A percentile compares a stretch with the other conserved stretches of the same genome.
phyloP scores from a whole-genome alignment of 192 early-diverging fungal genomes.

The Linnemannia exigua region DNA sequence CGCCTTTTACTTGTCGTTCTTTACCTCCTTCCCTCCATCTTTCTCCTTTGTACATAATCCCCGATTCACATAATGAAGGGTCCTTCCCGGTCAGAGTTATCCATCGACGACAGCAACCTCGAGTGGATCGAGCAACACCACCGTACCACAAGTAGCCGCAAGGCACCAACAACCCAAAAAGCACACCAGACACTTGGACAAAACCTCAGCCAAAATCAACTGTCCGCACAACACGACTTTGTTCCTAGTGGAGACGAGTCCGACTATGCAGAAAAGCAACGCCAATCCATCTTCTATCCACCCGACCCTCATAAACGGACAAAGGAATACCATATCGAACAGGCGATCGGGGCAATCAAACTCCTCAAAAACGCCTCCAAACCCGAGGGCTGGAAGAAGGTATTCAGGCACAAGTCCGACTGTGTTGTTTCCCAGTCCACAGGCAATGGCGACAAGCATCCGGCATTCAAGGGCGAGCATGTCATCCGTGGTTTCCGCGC shows the following conservation, averaged over 20 bases:
- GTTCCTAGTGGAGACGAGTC: constrained; percentile 45
- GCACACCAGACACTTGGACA: neutral
- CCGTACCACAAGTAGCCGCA: constrained; percentile 22
- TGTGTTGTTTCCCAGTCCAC: constrained; percentile 65
- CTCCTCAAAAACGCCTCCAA: constrained; percentile 60
- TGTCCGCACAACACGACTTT: neutral
- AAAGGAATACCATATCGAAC: constrained; percentile 60
- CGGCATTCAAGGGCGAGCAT: constrained; percentile 66
- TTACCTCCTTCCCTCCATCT: constrained; percentile 9
- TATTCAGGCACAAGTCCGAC: constrained; percentile 66
- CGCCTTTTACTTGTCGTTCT: neutral
- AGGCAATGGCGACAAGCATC: constrained; percentile 62
- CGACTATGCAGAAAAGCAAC: constrained; percentile 27
- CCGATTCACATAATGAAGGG: constrained; percentile 28
- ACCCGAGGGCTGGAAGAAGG: constrained; percentile 66
- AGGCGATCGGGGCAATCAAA: constrained; percentile 63
- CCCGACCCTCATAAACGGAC: constrained; percentile 50
- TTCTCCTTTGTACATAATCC: neutral
- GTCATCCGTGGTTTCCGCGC: constrained; percentile 64
- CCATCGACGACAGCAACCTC: constrained; percentile 24
- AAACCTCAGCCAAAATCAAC: constrained; percentile 1
- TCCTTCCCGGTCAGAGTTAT: constrained; percentile 14
- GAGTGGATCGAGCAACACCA: constrained; percentile 52
- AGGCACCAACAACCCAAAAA: neutral
- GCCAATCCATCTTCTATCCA: constrained; percentile 29